Evolutionary conservation across 768 basidiomycete genomes (phyloP).

Genomic region (Sarcomyxa edulis): DNA sequence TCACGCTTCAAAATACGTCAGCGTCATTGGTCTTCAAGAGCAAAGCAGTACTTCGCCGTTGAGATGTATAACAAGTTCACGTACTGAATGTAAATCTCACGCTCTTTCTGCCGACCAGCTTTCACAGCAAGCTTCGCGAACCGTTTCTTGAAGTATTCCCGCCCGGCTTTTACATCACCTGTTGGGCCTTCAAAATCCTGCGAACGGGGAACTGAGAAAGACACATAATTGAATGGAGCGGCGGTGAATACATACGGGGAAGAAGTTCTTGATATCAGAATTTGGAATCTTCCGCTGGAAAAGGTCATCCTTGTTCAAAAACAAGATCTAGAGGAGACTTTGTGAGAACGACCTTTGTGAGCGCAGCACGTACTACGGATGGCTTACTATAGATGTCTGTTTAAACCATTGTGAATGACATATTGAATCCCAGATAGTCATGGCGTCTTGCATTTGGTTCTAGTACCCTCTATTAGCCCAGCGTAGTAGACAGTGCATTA

Average conservation of each 20-base stretch:
- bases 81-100: conserved; percentile 93
- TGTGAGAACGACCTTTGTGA: conserved; percentile 2
- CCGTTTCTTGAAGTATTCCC: conserved; percentile 86
- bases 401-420: conserved; percentile 98
- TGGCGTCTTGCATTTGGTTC: conserved; percentile 99
- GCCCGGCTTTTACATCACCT: conserved; percentile 66
- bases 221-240: conserved; percentile 1
- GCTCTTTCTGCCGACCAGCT: conserved; percentile 76
- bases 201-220: conserved; percentile 2
- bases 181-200: conserved; percentile 84
- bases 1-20: conserved; percentile 48
- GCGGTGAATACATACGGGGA: conserved; percentile 53
- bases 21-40: too few relatives aligned
- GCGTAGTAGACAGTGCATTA: neutral
- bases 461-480: conserved; percentile 20
- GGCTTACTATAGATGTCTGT: conserved; percentile 81
- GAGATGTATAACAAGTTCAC: conserved; percentile 23
- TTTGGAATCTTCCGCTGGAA: conserved; percentile 77
- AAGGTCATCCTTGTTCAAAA: conserved; percentile 95
- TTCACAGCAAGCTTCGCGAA: conserved; percentile 82
- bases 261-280: conserved; percentile 85
- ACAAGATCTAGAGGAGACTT: conserved; percentile 61
- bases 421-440: conserved; percentile 99
- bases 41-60: neutral
- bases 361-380: conserved; percentile 1